A percentile compares a stretch with the other conserved stretches of the same genome.
phyloP scores from a whole-genome alignment of 768 basidiomycete genomes.

The Podaxis sp. region DNA sequence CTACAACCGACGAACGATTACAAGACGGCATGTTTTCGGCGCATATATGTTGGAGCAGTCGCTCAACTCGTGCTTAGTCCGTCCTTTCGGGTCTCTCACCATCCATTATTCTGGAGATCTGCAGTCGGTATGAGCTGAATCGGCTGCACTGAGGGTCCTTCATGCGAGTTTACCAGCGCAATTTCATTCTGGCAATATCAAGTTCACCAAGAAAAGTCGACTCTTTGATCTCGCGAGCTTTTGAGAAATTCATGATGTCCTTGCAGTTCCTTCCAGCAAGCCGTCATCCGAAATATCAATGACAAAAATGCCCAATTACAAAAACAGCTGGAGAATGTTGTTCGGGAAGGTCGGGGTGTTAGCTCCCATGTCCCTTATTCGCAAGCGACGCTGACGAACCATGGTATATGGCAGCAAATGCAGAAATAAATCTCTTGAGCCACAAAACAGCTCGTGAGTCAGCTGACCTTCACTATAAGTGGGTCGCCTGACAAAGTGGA shows the following conservation, averaged over 20 bases:
- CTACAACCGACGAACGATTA: constrained; percentile 87
- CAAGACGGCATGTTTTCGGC: constrained; percentile 59
- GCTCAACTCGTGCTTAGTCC: constrained; percentile 43
- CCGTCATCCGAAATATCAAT: constrained; percentile 73
- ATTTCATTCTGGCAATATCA: constrained; percentile 93
- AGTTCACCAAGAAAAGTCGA: constrained; percentile 77
- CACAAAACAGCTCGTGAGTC: constrained; percentile 61
- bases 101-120: constrained; percentile 74
- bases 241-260: background rate
- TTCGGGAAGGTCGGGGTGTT: constrained; percentile 71
- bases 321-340: constrained; percentile 81
- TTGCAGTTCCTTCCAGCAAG: constrained; percentile 75
- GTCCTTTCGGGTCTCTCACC: constrained; percentile 81
- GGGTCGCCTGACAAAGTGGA: background rate
- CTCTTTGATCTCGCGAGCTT: background rate
- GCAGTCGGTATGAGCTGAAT: constrained; percentile 51
- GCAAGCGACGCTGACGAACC: background rate
- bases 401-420: constrained; percentile 49
- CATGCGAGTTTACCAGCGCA: constrained; percentile 40
- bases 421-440: constrained; percentile 66
- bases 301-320: constrained; percentile 81
- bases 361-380: background rate
- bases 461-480: background rate
- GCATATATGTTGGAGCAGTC: constrained; percentile 29
- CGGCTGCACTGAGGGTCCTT: constrained; percentile 6